Evolutionary conservation across 116 monocot species (phyloP), one percentile per base, ranked within the genome.

Genomic region (Papilionanthe hybrid): DNA sequence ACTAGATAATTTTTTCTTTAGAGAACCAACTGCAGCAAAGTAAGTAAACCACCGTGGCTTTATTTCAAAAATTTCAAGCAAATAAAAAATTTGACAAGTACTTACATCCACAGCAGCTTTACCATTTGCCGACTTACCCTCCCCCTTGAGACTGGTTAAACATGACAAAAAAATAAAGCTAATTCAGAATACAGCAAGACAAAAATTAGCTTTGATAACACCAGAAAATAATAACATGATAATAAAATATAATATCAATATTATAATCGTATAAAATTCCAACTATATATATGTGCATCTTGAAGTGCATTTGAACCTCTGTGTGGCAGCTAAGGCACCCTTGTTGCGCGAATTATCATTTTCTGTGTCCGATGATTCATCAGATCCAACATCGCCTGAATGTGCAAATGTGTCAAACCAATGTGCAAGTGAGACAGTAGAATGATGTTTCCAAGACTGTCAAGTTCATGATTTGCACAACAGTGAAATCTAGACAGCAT

Each of bases 311-410:
- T 72, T 89, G 30, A 86, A 94, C 94, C 91, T 94, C 85, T 82
- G 77, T 80, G 45, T 43, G 50, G 81, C 81, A 85, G 81, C 18
- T 79, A 81, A 83, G 84, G 78, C 86, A 81, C 72, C 85, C 87
- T 86, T 88, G 66, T 82, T 79, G 82, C 82, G 55, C 56, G 87
- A 78, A 82, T 86, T 82, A 84, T 86, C 82, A 82, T 78, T 85
- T 82, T 89, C 86, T 69, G 90, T 79, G 76, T 75, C 89, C 47
- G 75, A 82, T 81, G 81, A 77, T 82, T 89, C 85, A 72, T 88
- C 91, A 69, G 85, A 88, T 82, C 80, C 89, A 88, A 78, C 85
- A 85, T 92, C 89, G 74, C 91, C 94, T 92, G 87, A 86, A 88
- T 15, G 83, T 93, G 88, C 75, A 85, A 84, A 89, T 88, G 86